phyloP scores from a whole-genome alignment of 2,329 filamentous ascomycete species.

The Pyricularia pennisetigena region DNA sequence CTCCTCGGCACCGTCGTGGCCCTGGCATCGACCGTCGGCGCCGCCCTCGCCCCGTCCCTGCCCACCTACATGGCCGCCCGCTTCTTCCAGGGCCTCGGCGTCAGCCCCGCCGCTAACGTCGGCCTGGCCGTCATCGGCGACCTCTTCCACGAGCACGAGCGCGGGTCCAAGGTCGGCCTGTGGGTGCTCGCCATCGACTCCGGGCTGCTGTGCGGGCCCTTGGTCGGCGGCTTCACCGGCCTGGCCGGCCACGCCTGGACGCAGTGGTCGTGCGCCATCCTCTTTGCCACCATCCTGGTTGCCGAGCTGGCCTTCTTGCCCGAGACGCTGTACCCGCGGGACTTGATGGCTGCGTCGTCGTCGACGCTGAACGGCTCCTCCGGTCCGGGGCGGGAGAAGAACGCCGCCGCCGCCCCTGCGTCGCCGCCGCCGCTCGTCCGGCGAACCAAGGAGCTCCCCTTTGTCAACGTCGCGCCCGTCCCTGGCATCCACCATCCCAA shows the following conservation, averaged over 20 bases:
- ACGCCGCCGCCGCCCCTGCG: neutral
- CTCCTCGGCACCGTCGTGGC: slow-evolving; percentile 27
- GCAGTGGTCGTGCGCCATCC: slow-evolving; percentile 42
- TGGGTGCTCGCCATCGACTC: slow-evolving; percentile 47
- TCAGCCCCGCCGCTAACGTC: slow-evolving; percentile 41
- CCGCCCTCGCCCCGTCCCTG: slow-evolving; percentile 25
- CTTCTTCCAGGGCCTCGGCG: slow-evolving; percentile 48
- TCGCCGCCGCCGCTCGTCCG: neutral
- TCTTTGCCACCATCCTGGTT: slow-evolving; percentile 36
- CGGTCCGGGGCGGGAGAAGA: neutral
- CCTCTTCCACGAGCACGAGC: slow-evolving; percentile 45
- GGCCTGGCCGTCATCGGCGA: slow-evolving; percentile 45
- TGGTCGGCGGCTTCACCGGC: slow-evolving; percentile 42
- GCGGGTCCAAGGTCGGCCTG: slow-evolving; percentile 43
- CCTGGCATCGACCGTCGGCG: slow-evolving; percentile 21
- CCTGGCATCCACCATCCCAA: neutral
- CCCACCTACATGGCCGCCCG: slow-evolving; percentile 45
- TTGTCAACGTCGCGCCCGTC: neutral
- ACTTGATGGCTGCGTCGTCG: slow-evolving; percentile 31
- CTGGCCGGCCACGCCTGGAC: slow-evolving; percentile 38
- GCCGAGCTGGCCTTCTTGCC: slow-evolving; percentile 39
- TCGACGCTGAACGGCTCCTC: neutral
- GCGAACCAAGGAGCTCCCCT: neutral
- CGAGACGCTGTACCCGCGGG: slow-evolving; percentile 46
- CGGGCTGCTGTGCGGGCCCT: slow-evolving; percentile 29